Base-by-base conservation (phyloP, 2,329 filamentous ascomycete species). In the Stachybotrys chartarum region DNA sequence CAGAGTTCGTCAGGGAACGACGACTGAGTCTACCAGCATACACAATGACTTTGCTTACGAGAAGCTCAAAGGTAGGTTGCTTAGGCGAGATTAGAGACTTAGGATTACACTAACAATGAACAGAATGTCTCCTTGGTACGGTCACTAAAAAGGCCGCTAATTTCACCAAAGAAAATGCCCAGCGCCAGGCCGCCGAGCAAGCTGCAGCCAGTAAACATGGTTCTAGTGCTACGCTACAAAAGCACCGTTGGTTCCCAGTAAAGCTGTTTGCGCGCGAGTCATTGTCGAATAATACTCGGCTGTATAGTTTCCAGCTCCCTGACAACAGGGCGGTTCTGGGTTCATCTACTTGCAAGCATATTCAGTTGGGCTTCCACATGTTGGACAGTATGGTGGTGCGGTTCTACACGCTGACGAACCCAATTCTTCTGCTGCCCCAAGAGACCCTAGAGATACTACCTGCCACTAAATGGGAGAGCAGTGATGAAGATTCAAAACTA, bases 321-420 rank as follows among this genome's bases (percentile, higher is more conserved):
- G 62, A 69, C 1, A 63, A 60, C 18, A 67, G 68, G 39, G 65
- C 70, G n/a, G 66, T 71, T 7, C 70, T 82, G 0, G 78, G 78
- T 0, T 64, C 81, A 0, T 71, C 70, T 18, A 81, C 76, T 0
- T 77, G 78, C 54, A 77, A 82, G 61, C 79, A 82, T 59, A 64
- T 82, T 24, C 72, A 79, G 54, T 57, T 82, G 8, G 79, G 78
- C 3, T 80, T 81, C 60, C 78, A 82, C 56, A 68, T 81, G 56
- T 62, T 68, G 47, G 78, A 81, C 58, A 70, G 72, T 52, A 77
- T 82, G 68, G 68, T 81, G 11, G 70, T 79, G 12, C 72, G 79
- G 1, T 70, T 70, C 0, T 82, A 81, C 60, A 80, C 78, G 0
- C 79, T 79, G 0, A 78, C 74, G 0, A 64, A 72, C 11, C 79